phyloP scores from a whole-genome alignment of 805 yeast genomes.

The Kregervanrija delftensis region DNA sequence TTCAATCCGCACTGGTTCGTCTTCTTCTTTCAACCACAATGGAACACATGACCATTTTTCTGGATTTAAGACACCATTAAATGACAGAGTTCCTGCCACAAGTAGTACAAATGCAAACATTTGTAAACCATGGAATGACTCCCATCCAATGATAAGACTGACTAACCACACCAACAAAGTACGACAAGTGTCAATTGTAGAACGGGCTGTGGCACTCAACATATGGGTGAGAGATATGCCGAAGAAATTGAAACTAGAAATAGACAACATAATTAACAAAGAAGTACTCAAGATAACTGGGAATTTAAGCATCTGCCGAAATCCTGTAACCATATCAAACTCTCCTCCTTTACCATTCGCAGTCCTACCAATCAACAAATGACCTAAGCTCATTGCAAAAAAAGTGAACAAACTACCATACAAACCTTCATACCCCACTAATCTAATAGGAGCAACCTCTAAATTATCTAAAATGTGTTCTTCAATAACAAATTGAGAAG shows the following conservation, averaged over 20 bases:
- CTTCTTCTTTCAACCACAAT: conserved; percentile 31
- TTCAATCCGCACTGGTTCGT: neutral
- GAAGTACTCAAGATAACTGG: conserved; percentile 44
- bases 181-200: conserved; percentile 73
- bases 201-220: conserved; percentile 69
- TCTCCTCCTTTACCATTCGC: conserved; percentile 38
- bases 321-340: conserved; percentile 49
- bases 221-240: conserved; percentile 63
- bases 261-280: conserved; percentile 61
- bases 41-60: conserved; percentile 45
- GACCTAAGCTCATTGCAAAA: conserved; percentile 36
- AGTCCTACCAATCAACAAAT: conserved; percentile 34
- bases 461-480: conserved; percentile 54
- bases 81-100: conserved; percentile 67
- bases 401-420: conserved; percentile 49
- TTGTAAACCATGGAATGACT: conserved; percentile 55
- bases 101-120: conserved; percentile 54
- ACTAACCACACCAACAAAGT: conserved; percentile 71
- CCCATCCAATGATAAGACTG: conserved; percentile 71
- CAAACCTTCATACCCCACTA: conserved; percentile 71
- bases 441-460: conserved; percentile 50
- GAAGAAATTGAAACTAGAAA: conserved; percentile 64
- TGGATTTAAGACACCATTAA: conserved; percentile 61
- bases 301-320: conserved; percentile 40
- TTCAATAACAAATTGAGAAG: conserved; percentile 72